Evolutionary conservation across 2,329 filamentous ascomycete genomes (phyloP).

Genomic region (Colletotrichum filicis): DNA sequence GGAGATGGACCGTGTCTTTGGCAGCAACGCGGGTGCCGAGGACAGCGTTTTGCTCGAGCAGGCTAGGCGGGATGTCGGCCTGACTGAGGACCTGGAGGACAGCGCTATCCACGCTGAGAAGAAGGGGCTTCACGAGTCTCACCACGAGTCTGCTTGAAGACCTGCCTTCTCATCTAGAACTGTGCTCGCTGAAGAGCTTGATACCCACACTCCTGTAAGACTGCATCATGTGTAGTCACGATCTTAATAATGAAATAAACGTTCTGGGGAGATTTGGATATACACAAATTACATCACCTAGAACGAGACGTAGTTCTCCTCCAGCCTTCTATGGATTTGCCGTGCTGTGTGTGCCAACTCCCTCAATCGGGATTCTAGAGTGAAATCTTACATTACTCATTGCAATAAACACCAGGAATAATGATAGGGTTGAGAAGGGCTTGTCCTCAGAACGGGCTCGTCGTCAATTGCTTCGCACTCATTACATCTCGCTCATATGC

Average conservation of each 20-base stretch:
- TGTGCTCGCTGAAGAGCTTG: neutral
- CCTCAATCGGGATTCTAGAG: neutral
- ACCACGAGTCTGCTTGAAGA: slow-evolving; percentile 9
- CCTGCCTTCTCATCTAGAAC: neutral
- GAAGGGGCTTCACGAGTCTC: slow-evolving; percentile 22
- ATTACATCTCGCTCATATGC: neutral
- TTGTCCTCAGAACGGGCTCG: neutral
- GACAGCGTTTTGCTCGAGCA: slow-evolving; percentile 39
- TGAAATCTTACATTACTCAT: neutral
- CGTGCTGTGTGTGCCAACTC: neutral
- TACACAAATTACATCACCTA: neutral
- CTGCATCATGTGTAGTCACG: neutral
- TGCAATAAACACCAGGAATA: neutral
- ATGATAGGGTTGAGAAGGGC: too few relatives aligned
- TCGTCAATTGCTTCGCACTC: neutral
- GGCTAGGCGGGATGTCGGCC: slow-evolving; percentile 38
- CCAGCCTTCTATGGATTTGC: neutral
- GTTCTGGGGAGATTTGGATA: neutral
- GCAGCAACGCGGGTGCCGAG: slow-evolving; percentile 47
- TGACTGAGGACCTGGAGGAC: slow-evolving; percentile 33
- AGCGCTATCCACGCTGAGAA: slow-evolving; percentile 36
- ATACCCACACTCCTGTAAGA: neutral
- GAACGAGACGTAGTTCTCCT: neutral
- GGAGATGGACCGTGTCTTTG: slow-evolving; percentile 64
- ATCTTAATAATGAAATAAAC: neutral